Evolutionary conservation across 345 rosid genomes (phyloP), one percentile per base, ranked within the genome.

Genomic region (Eucalyptus leucophloia): DNA sequence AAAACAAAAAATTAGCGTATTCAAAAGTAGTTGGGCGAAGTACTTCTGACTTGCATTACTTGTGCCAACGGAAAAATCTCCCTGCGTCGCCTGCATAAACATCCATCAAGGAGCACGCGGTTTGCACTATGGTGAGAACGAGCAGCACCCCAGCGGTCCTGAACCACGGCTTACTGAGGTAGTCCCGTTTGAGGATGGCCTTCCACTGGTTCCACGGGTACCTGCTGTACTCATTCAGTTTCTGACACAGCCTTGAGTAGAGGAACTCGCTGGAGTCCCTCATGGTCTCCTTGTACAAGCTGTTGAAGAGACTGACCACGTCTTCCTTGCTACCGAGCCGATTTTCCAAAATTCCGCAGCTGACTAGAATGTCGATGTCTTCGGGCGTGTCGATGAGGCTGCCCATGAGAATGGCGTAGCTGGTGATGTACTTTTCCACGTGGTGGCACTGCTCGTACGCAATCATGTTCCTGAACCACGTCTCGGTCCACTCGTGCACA

Each of bases 381-480:
- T 34, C 18, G 34, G 60, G 14, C 40, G 60, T 49, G 17, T 86
- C 9, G 7, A 86, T 86, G 42, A 49, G 87, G 8, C 60, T 9
- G 47, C 1, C 87, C 87, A 85, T 26, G 87, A 85, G 87, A 19
- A 47, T 23, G 53, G 50, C 54, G 17, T 88, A 88, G 77, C 51
- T 49, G 56, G 9, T 88, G 51, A 88, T 62, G 89, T 88, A 69
- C 15, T 21, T 67, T 7, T 67, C 11, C 0, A 1, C 10, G 12
- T 13, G 62, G 72, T 54, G 86, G 60, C 90, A 81, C 53, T 92
- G 92, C 82, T 92, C 92, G 56, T 37, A 92, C 30, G 90, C 91
- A 17, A 91, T 89, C 40, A 91, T 89, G 54, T 91, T 92, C 13
- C 90, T 49, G 7, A 92, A 58, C 30, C 69, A 54, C 13, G 88